Evolutionary conservation across 257 asterid genomes (phyloP).

Genomic region (Ophiorrhiza pumila): DNA sequence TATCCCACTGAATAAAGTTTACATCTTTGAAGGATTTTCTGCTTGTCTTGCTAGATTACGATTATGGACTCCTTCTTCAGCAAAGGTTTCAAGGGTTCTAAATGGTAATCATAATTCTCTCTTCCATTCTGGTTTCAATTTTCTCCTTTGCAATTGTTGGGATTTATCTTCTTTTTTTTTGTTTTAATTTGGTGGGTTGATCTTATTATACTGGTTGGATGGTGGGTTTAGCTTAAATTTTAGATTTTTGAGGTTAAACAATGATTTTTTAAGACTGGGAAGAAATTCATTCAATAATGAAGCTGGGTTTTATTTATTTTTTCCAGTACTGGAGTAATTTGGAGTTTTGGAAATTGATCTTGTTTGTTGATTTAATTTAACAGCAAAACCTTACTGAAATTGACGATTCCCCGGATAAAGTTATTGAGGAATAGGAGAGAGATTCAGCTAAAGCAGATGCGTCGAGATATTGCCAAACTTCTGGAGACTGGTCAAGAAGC

Average conservation of each 20-base stretch:
- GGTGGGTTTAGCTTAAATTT: neutral
- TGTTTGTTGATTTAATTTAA: conserved; percentile 14
- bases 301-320: no score
- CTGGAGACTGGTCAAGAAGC: conserved; percentile 99
- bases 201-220: conserved; percentile 5
- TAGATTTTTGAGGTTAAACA: neutral
- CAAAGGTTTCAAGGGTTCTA: conserved; percentile 76
- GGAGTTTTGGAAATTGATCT: conserved; percentile 10
- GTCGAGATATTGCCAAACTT: conserved; percentile 83
- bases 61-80: conserved; percentile 72
- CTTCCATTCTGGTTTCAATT: neutral
- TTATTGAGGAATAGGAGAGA: conserved; percentile 90
- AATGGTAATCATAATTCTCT: conserved; percentile 51
- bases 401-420: conserved; percentile 86
- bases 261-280: neutral
- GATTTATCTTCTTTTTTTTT: neutral
- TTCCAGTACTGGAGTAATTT: conserved; percentile 15
- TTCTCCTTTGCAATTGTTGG: conserved; percentile 3
- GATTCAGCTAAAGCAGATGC: conserved; percentile 90
- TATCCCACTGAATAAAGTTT: no score
- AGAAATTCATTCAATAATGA: no score
- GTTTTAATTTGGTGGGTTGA: conserved; percentile 14
- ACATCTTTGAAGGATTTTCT: neutral
- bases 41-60: conserved; percentile 21
- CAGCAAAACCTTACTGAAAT: conserved; percentile 87